Evolutionary conservation across 2,329 filamentous ascomycete species (phyloP).

Genomic region (Penicillium paneum): DNA sequence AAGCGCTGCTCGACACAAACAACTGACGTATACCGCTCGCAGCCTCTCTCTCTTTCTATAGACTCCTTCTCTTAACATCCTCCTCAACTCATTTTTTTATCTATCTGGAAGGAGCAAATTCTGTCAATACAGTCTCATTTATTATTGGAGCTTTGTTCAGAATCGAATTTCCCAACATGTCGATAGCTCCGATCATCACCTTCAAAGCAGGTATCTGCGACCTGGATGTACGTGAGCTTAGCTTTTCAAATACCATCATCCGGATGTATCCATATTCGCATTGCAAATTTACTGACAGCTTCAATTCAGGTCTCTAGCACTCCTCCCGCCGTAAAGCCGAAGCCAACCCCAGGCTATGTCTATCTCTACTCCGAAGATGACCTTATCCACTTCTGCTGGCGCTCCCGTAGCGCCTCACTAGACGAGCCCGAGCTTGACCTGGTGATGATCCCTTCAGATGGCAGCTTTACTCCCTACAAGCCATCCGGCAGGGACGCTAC

Average conservation of each 20-base stretch:
- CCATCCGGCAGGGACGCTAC: conserved; percentile 62
- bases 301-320: conserved; percentile 49
- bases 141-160: neutral
- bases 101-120: conserved; percentile 9
- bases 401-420: conserved; percentile 67
- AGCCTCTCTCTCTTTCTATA: conserved; percentile 21
- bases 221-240: conserved; percentile 62
- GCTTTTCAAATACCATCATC: neutral
- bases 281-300: conserved; percentile 9
- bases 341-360: conserved; percentile 75
- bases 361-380: conserved; percentile 95
- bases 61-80: conserved; percentile 11
- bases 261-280: neutral
- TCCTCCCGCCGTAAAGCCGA: conserved; percentile 70
- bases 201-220: conserved; percentile 95
- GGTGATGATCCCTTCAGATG: conserved; percentile 88
- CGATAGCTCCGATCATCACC: conserved; percentile 79
- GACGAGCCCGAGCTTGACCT: conserved; percentile 79
- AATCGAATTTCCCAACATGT: conserved; percentile 57
- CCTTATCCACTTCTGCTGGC: conserved; percentile 96
- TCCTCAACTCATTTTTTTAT: conserved; percentile 5
- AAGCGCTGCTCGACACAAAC: conserved; percentile 21
- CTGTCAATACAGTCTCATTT: neutral
- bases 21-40: conserved; percentile 30
- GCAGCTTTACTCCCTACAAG: conserved; percentile 79